A percentile compares a stretch with the other conserved stretches of the same genome.
phyloP scores from a whole-genome alignment of 108 stramenopile species.

The Parmales sp. region DNA sequence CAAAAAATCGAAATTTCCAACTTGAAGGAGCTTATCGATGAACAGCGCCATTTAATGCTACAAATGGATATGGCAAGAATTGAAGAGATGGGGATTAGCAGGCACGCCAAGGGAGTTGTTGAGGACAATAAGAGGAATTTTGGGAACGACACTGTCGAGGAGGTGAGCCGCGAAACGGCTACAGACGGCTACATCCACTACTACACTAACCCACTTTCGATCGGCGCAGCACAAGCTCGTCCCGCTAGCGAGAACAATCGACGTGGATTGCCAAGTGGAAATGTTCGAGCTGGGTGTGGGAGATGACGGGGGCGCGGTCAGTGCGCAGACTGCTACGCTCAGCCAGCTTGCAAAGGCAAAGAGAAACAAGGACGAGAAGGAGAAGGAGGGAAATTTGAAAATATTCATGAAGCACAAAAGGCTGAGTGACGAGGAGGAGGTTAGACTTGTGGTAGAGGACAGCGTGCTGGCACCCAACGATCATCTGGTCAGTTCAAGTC shows the following conservation, averaged over 20 bases:
- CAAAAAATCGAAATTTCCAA: background rate
- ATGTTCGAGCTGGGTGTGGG: background rate
- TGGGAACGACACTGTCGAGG: background rate
- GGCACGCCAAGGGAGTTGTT: background rate
- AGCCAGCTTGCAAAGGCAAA: too few relatives aligned
- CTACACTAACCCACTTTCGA: too few relatives aligned
- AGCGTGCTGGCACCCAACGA: background rate
- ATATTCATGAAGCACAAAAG: background rate
- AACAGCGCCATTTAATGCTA: background rate
- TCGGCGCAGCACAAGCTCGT: background rate
- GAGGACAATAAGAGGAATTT: background rate
- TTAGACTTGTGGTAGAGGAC: background rate
- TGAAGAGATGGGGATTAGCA: background rate
- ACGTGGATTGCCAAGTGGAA: background rate
- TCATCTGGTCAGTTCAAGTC: background rate
- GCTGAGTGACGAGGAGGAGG: background rate
- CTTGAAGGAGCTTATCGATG: background rate
- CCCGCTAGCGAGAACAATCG: background rate
- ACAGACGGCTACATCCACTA: too few relatives aligned
- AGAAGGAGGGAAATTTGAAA: background rate
- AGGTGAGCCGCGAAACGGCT: too few relatives aligned
- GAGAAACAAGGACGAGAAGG: background rate
- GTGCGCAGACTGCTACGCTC: too few relatives aligned
- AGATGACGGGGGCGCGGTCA: too few relatives aligned
- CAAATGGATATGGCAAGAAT: conserved; percentile 1